phyloP scores from a whole-genome alignment of 2,329 filamentous ascomycete genomes.

The Talaromyces sp. region DNA sequence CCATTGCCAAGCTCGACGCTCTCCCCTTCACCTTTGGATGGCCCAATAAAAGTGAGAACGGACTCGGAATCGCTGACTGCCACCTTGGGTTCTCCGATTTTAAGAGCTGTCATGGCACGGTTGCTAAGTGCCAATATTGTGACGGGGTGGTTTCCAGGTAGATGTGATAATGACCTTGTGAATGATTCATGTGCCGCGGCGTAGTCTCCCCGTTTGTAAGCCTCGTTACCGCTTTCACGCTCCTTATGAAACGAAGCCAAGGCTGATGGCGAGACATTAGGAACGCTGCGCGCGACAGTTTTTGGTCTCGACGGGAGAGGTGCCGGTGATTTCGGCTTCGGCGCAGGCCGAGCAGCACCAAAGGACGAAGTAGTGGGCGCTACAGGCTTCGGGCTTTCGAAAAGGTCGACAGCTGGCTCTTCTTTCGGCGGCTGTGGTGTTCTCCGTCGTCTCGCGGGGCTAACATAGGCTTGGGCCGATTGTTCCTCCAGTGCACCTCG shows the following conservation, averaged over 20 bases:
- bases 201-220: constrained; percentile 94
- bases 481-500: constrained; percentile 75
- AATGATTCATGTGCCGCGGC: constrained; percentile 81
- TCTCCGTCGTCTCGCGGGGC: constrained; percentile 72
- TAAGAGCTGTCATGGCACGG: constrained; percentile 81
- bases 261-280: constrained; percentile 63
- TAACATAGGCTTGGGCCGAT: constrained; percentile 77
- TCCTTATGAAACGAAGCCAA: constrained; percentile 73
- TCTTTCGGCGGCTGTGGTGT: constrained; percentile 29
- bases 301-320: constrained; percentile 45
- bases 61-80: constrained; percentile 80
- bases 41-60: constrained; percentile 74
- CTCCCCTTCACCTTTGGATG: constrained; percentile 73
- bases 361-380: constrained; percentile 23
- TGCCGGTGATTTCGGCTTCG: constrained; percentile 39
- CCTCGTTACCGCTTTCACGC: constrained; percentile 73
- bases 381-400: constrained; percentile 48
- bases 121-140: constrained; percentile 88
- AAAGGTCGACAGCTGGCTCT: constrained; percentile 57
- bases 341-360: constrained; percentile 30
- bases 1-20: constrained; percentile 63
- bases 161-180: constrained; percentile 65
- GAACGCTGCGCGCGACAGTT: constrained; percentile 49
- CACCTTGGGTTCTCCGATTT: constrained; percentile 85
- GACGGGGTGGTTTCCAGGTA: constrained; percentile 77